Evolutionary conservation across 2,329 filamentous ascomycete genomes (phyloP).

Genomic region (Cladosporium colombiae): DNA sequence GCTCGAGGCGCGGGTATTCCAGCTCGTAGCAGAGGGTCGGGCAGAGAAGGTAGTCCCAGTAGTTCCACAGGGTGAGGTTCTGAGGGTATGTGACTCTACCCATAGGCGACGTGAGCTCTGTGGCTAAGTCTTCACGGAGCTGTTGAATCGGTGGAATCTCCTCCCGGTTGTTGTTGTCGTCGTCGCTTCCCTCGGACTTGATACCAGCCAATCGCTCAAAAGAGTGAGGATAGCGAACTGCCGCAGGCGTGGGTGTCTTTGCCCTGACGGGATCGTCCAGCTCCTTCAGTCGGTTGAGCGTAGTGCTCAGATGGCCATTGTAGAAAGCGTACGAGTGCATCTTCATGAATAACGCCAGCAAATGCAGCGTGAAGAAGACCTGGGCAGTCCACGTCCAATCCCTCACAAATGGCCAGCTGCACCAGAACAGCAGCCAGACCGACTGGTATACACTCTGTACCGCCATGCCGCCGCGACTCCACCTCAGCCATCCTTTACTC

Average conservation of each 20-base stretch:
- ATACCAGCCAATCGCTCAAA: conserved; percentile 14
- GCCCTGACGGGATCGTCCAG: conserved; percentile 67
- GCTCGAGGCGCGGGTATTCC: conserved; percentile 80
- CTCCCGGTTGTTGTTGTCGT: conserved; percentile 40
- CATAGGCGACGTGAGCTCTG: conserved; percentile 86
- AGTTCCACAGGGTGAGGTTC: conserved; percentile 83
- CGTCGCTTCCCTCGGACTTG: conserved; percentile 40
- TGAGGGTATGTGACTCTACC: conserved; percentile 86
- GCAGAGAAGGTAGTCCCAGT: conserved; percentile 82
- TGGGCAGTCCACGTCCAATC: conserved; percentile 97
- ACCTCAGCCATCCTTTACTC: conserved; percentile 61
- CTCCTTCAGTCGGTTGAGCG: conserved; percentile 73
- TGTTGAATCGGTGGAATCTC: conserved; percentile 54
- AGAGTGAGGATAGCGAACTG: conserved; percentile 67
- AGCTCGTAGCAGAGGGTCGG: conserved; percentile 97
- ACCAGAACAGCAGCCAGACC: conserved; percentile 77
- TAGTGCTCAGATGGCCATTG: conserved; percentile 91
- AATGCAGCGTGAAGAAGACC: conserved; percentile 89
- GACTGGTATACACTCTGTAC: conserved; percentile 82
- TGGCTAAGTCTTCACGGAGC: conserved; percentile 82
- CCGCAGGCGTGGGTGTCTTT: conserved; percentile 50
- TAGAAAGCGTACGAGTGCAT: conserved; percentile 99
- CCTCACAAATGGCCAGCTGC: conserved; percentile 74
- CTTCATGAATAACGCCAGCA: conserved; percentile 94
- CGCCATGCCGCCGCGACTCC: conserved; percentile 75